Conservation (phyloP, 116 monocot species). For the Zostera marina region DNA sequence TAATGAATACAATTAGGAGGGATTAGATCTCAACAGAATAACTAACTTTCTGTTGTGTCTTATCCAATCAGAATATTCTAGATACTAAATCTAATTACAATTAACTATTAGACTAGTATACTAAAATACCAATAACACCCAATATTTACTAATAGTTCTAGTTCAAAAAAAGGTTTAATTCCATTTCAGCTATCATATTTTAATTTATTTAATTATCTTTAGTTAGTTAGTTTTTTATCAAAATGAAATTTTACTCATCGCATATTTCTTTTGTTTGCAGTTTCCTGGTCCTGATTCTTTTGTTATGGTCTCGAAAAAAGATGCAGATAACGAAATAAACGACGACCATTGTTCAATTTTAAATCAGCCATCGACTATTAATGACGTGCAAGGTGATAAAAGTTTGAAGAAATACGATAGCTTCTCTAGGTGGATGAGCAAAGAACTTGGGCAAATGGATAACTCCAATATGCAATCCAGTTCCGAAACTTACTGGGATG, state of each 20-base stretch:
- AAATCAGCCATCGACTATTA: constrained; percentile 37
- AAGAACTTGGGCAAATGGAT: constrained; percentile 52
- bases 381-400: constrained; percentile 21
- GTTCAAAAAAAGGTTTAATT: too few relatives aligned
- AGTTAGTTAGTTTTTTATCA: not conserved
- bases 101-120: too few relatives aligned
- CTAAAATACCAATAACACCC: too few relatives aligned
- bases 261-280: not conserved
- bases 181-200: too few relatives aligned
- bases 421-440: constrained; percentile 87
- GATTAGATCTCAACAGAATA: too few relatives aligned
- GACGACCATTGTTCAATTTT: constrained; percentile 14
- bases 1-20: too few relatives aligned
- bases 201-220: not conserved
- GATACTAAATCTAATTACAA: too few relatives aligned
- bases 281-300: not conserved
- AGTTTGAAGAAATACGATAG: constrained; percentile 70
- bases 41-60: too few relatives aligned
- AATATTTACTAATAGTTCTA: too few relatives aligned
- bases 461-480: constrained; percentile 28
- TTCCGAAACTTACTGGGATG: constrained; percentile 41
- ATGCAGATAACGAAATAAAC: constrained; percentile 16
- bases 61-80: too few relatives aligned
- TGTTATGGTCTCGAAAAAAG: constrained; percentile 1
- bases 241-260: not conserved